Percentiles rank a stretch among this genome's conserved stretches.
phyloP scores from a whole-genome alignment of 2,329 filamentous ascomycete genomes.

The Colletotrichum tropicale region DNA sequence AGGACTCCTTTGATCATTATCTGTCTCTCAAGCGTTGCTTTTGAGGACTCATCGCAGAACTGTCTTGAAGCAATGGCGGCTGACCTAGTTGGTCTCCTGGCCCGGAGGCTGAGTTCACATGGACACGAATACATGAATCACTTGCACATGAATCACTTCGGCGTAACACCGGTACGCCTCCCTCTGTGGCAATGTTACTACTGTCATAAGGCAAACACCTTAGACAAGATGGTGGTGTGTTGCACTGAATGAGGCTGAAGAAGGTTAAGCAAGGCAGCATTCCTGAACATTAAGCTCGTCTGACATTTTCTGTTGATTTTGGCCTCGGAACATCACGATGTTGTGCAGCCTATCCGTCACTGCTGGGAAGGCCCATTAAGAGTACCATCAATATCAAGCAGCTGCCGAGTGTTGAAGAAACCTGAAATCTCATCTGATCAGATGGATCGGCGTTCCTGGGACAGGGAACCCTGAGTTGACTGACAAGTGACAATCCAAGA shows the following conservation, averaged over 20 bases:
- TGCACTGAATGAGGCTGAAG: not conserved
- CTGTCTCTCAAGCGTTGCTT: not conserved
- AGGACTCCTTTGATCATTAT: not conserved
- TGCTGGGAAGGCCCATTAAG: not conserved
- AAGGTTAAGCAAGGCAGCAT: not conserved
- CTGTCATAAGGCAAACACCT: not conserved
- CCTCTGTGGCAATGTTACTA: not conserved
- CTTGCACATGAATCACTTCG: not conserved
- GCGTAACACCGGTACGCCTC: not conserved
- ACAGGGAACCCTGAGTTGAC: not conserved
- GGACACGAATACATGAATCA: not conserved
- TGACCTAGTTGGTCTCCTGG: not conserved
- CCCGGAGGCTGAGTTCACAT: not conserved
- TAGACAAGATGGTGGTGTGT: not conserved
- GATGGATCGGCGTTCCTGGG: not conserved
- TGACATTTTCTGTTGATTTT: not conserved
- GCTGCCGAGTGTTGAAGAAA: not conserved
- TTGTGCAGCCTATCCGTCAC: not conserved
- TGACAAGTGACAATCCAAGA: not conserved
- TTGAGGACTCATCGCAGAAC: not conserved
- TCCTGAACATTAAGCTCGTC: not conserved
- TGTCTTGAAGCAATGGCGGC: not conserved
- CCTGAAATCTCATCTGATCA: not conserved
- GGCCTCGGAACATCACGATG: not conserved
- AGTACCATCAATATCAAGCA: not conserved